These are phyloP conservation scores for Zygosaccharomyces lentus DNA, from an alignment of 805 yeast species.

Conservation along the genomic window DNA sequence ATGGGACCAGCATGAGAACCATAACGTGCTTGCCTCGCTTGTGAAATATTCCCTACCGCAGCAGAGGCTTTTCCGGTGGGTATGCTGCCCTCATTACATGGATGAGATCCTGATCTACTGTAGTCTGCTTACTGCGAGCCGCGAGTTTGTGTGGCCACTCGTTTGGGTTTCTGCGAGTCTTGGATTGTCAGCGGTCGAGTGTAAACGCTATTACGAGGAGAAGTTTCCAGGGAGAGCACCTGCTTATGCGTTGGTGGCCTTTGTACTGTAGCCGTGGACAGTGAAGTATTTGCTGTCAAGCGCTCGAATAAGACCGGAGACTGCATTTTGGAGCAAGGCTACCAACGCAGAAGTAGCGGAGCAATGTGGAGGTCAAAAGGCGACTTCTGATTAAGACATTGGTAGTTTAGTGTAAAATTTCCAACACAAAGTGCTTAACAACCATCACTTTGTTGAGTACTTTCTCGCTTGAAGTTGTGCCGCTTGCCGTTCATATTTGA, in stretches of 20 bases:
- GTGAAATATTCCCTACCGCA: conserved; percentile 56
- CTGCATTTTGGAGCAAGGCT: too few relatives aligned
- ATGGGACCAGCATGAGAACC: conserved; percentile 40
- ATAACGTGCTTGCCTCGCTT: conserved; percentile 44
- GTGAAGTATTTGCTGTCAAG: not conserved
- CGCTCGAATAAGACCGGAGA: too few relatives aligned
- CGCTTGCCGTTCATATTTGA: too few relatives aligned
- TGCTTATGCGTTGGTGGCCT: conserved; percentile 21
- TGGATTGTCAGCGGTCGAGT: conserved; percentile 52
- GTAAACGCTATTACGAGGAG: conserved; percentile 43
- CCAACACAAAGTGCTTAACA: too few relatives aligned
- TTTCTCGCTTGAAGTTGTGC: too few relatives aligned
- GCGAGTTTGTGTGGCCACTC: conserved; percentile 23
- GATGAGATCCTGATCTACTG: conserved; percentile 60
- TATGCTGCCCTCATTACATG: conserved; percentile 64
- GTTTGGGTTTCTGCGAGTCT: conserved; percentile 43
- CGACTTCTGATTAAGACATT: too few relatives aligned
- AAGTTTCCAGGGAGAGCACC: conserved; percentile 22
- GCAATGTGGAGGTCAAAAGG: too few relatives aligned
- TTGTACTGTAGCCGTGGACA: conserved; percentile 4
- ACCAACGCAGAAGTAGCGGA: too few relatives aligned
- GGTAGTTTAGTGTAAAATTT: not conserved
- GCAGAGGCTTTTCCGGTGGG: conserved; percentile 44
- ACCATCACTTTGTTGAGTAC: too few relatives aligned
- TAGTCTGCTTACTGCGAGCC: conserved; percentile 23